Conservation (phyloP, 2,329 filamentous ascomycete genomes). For the Botrytis galanthina region DNA sequence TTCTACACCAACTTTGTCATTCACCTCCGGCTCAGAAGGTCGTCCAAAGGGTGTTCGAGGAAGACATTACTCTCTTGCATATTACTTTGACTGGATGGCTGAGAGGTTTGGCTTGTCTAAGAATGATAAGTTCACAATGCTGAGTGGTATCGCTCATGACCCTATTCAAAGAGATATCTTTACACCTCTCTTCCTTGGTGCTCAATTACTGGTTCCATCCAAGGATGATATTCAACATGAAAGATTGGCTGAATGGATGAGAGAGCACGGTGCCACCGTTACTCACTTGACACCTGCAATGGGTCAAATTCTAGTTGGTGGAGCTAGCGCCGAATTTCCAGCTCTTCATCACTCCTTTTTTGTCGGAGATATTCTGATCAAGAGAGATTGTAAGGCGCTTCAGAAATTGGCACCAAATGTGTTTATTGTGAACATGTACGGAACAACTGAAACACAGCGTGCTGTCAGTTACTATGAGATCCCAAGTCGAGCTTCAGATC, state of each 20-base stretch:
- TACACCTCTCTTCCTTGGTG: conserved; percentile 84
- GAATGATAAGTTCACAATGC: conserved; percentile 74
- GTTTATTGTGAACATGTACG: conserved; percentile 81
- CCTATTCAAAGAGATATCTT: conserved; percentile 76
- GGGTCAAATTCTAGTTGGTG: conserved; percentile 91
- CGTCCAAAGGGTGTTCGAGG: conserved; percentile 84
- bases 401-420: conserved; percentile 73
- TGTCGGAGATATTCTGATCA: conserved; percentile 87
- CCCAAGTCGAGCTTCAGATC: conserved; percentile 61
- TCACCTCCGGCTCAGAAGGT: conserved; percentile 74
- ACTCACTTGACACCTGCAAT: conserved; percentile 94
- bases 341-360: conserved; percentile 79
- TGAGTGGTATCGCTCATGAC: conserved; percentile 81
- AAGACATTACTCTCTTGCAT: conserved; percentile 79
- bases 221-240: conserved; percentile 85
- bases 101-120: conserved; percentile 72
- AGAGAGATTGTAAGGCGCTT: conserved; percentile 74
- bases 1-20: conserved; percentile 71
- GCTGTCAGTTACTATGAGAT: conserved; percentile 83
- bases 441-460: conserved; percentile 80
- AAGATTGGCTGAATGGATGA: conserved; percentile 84
- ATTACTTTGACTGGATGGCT: conserved; percentile 94
- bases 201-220: conserved; percentile 73
- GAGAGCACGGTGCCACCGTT: conserved; percentile 68
- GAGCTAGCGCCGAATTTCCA: conserved; percentile 73